Percentiles rank a stretch among this genome's conserved stretches.
These are phyloP conservation scores for Pinus tabuliformis DNA, from an alignment of 75 land plant genomes.

Conservation along the genomic window DNA sequence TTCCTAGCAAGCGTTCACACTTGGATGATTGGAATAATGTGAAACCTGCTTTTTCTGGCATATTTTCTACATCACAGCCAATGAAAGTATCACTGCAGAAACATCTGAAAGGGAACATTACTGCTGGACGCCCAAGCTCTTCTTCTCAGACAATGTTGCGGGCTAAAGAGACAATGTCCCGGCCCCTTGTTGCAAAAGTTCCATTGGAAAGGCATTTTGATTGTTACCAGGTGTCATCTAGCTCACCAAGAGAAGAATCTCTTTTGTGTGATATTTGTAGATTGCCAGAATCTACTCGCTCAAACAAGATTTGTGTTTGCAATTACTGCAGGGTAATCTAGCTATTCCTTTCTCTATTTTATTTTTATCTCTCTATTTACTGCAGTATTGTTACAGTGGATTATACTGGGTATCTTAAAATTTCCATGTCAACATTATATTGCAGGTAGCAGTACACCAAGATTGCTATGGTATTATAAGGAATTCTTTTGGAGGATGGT, in stretches of 20 bases:
- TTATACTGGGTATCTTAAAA: not conserved
- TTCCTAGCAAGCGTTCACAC: not conserved
- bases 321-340: constrained; percentile 64
- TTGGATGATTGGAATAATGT: not conserved
- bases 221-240: constrained; percentile 13
- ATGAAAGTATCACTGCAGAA: constrained; percentile 21
- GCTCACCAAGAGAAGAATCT: constrained; percentile 35
- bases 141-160: constrained; percentile 31
- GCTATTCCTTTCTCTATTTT: not conserved
- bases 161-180: constrained; percentile 39
- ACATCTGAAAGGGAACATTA: constrained; percentile 11
- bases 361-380: not conserved
- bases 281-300: constrained; percentile 46
- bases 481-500: constrained; percentile 62
- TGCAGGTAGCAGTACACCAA: constrained; percentile 86
- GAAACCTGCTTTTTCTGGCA: not conserved
- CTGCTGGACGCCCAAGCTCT: constrained; percentile 21
- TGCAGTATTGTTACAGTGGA: not conserved
- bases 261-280: constrained; percentile 72
- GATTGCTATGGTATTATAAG: constrained; percentile 71
- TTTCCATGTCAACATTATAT: not conserved
- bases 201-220: constrained; percentile 44
- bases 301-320: constrained; percentile 70
- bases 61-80: not conserved
- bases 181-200: constrained; percentile 28